Evolutionary conservation across 768 basidiomycete genomes (phyloP).

Genomic region (Tubosaeta brunneosetosa): DNA sequence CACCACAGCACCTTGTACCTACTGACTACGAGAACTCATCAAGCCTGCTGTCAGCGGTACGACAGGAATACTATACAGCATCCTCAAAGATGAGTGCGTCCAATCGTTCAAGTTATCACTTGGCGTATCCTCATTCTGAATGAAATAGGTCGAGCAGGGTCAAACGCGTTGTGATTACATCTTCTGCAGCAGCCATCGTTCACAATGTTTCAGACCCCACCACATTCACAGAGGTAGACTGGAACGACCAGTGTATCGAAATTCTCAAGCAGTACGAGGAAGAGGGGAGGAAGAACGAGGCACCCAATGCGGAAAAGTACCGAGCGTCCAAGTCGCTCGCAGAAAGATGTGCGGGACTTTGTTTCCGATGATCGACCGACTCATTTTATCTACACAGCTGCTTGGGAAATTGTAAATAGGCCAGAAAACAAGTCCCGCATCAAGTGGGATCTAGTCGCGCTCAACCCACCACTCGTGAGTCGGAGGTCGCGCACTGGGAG

Average conservation of each 20-base stretch:
- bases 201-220: conserved; percentile 18
- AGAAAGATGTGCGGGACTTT: conserved; percentile 46
- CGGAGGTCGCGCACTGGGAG: too few species aligned
- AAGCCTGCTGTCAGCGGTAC: conserved; percentile 72
- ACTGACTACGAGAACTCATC: conserved; percentile 48
- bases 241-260: conserved; percentile 48
- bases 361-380: background rate
- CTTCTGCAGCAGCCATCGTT: conserved; percentile 51
- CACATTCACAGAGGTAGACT: conserved; percentile 48
- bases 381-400: conserved; percentile 29
- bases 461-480: conserved; percentile 39
- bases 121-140: background rate
- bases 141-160: conserved; percentile 36
- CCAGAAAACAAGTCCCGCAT: conserved; percentile 29
- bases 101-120: background rate
- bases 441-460: conserved; percentile 36
- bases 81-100: conserved; percentile 48
- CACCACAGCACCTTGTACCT: background rate
- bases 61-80: conserved; percentile 53
- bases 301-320: conserved; percentile 40
- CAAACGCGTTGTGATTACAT: conserved; percentile 67
- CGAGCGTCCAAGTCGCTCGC: conserved; percentile 60
- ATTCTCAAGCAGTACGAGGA: conserved; percentile 42
- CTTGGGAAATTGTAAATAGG: conserved; percentile 42
- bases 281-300: conserved; percentile 41